Conservation (phyloP, 345 rosid genomes). For the Ailanthus altissimus region DNA sequence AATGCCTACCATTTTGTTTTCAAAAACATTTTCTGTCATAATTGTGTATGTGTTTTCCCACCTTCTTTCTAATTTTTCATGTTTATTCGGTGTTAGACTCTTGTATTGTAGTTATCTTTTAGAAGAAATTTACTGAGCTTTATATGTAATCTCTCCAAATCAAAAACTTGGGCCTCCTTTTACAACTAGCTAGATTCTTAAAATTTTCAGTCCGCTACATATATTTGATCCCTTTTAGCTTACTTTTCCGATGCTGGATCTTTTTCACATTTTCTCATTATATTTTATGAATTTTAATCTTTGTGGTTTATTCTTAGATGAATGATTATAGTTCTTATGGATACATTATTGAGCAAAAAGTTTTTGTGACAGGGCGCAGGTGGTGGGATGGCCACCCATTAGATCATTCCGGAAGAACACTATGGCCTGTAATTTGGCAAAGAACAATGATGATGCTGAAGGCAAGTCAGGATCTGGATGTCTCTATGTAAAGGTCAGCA, state of each 20-base stretch:
- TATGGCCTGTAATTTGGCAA: slow-evolving; percentile 45
- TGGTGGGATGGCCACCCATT: slow-evolving; percentile 73
- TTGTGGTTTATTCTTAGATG: neutral
- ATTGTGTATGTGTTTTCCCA: neutral
- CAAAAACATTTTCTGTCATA: neutral
- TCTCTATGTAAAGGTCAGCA: slow-evolving; percentile 59
- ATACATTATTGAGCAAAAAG: slow-evolving; percentile 11
- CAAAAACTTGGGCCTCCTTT: neutral
- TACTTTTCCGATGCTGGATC: neutral
- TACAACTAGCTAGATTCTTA: neutral
- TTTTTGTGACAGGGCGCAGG: slow-evolving; percentile 52
- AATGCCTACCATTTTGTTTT: neutral
- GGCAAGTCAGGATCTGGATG: slow-evolving; percentile 43
- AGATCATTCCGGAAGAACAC: slow-evolving; percentile 57
- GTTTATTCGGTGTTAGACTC: neutral
- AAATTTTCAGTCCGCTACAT: neutral
- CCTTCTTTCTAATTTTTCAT: neutral
- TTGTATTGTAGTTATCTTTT: neutral
- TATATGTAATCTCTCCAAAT: neutral
- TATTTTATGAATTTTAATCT: neutral
- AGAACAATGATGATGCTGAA: slow-evolving; percentile 47
- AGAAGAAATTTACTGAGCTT: neutral
- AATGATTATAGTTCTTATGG: neutral
- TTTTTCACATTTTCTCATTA: neutral
- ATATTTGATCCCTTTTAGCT: neutral